These are phyloP conservation scores for Blastomyces parvus DNA, from an alignment of 2,329 filamentous ascomycete genomes.

Conservation along the genomic window DNA sequence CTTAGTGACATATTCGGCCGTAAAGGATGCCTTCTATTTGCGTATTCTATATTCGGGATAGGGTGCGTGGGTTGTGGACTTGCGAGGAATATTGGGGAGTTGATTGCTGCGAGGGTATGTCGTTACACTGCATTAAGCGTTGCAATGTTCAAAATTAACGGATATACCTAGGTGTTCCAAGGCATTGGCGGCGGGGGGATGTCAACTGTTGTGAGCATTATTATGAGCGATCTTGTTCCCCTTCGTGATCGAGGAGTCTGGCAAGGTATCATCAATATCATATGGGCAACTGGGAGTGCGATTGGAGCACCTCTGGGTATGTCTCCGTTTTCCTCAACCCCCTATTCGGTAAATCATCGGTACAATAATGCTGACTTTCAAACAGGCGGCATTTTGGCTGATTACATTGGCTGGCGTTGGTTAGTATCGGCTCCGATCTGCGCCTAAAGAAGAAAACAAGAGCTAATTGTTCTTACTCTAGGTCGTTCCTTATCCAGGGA, in stretches of 20 bases:
- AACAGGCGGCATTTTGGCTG: constrained; percentile 54
- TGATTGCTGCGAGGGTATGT: constrained; percentile 53
- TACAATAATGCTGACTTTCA: constrained; percentile 14
- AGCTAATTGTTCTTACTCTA: constrained; percentile 21
- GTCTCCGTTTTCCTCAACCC: not conserved
- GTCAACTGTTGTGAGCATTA: constrained; percentile 58
- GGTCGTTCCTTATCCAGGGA: constrained; percentile 62
- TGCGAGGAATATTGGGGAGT: constrained; percentile 52
- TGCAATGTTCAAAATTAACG: not conserved
- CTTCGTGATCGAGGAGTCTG: constrained; percentile 61
- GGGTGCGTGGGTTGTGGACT: constrained; percentile 56
- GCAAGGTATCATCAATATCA: constrained; percentile 65
- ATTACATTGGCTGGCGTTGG: constrained; percentile 68
- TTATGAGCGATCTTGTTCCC: constrained; percentile 62
- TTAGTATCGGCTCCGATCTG: constrained; percentile 24
- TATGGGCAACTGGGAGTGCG: constrained; percentile 59
- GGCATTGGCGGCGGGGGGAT: constrained; percentile 63
- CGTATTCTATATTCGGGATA: constrained; percentile 55
- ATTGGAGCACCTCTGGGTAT: constrained; percentile 57
- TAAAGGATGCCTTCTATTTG: constrained; percentile 55
- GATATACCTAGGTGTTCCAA: constrained; percentile 39
- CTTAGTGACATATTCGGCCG: constrained; percentile 62
- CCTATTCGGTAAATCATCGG: not conserved
- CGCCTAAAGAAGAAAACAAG: constrained; percentile 12
- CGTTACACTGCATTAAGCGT: not conserved